Base-by-base conservation (phyloP, 257 asterid genomes). In the Scutellaria barbata region DNA sequence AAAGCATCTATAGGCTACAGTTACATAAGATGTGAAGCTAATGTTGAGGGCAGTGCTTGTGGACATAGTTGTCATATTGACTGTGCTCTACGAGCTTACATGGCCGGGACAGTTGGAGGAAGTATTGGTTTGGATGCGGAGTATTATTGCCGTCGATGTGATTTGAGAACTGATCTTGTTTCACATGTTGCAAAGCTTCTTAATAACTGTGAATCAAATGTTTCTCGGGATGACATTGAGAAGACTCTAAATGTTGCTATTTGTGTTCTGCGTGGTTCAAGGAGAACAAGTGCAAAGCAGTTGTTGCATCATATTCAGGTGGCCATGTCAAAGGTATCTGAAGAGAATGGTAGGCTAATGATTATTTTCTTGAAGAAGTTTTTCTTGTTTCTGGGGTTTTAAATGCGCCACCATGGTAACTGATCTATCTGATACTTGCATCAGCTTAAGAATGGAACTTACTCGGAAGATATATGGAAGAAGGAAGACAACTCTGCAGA, bases 31-130 rank as follows among this genome's bases (percentile, higher is more conserved):
- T 94, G 98, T 76, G 89, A 83, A 72, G 95, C 91, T n/a, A 72
- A 63, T 54, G 74, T 81, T 5, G 83, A 73, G 8, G 90, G 83
- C 17, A 18, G 20, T 55, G 53, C 76, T 77, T 94, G 97, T 66
- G 98, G 95, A 30, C 98, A 94, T 74, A 79, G 79, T 74, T 84
- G 92, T 77, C 98, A 94, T 63, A 69, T 91, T 33, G 84, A 85
- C 35, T 94, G 97, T 69, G 96, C 88, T 69, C 76, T 90, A n/a
- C 86, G 96, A 47, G 90, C 95, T 75, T 84, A 78, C 79, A 59
- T 90, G 90, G 92, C 96, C 33, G 97, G 98, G 73, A 87, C 95
- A 17, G 89, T 89, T 33, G 92, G 92, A 68, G 96, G 97, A 69
- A 81, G 79, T 78, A 88, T 90, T 14, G 87, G 89, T 59, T 66